Evolutionary conservation across 495 filamentous ascomycete genomes (phyloP).

Genomic region (Amorphotheca resinae): DNA sequence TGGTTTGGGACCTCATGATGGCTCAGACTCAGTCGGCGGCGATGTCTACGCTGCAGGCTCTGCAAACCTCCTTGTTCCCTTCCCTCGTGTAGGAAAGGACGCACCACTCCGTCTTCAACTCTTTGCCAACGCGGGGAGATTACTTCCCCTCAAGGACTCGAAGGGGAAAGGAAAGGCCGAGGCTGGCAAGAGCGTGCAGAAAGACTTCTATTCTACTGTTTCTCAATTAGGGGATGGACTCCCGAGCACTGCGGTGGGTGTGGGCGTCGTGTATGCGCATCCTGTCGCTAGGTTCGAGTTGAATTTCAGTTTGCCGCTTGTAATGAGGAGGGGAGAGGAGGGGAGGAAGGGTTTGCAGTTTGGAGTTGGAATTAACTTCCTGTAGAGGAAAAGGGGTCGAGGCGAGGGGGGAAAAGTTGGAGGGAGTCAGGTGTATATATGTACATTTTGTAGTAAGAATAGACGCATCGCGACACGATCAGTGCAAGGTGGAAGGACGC

Average conservation of each 20-base stretch:
- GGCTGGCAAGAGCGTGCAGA: conserved; percentile 21
- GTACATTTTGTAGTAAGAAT: too few relatives aligned
- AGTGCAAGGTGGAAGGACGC: too few relatives aligned
- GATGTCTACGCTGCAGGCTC: conserved; percentile 84
- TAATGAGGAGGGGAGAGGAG: conserved; percentile 68
- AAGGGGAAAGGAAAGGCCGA: neutral
- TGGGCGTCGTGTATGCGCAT: conserved; percentile 89
- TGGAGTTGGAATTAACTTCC: conserved; percentile 86
- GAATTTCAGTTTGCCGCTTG: conserved; percentile 83
- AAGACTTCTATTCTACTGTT: conserved; percentile 37
- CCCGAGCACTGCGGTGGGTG: conserved; percentile 75
- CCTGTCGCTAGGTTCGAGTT: conserved; percentile 86
- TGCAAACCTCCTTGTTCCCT: conserved; percentile 68
- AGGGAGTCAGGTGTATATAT: too few relatives aligned
- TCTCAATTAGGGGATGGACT: conserved; percentile 57
- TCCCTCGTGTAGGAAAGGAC: conserved; percentile 65
- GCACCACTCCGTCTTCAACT: conserved; percentile 79
- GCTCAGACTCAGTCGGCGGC: conserved; percentile 72
- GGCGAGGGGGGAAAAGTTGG: too few relatives aligned
- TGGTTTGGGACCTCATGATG: conserved; percentile 80
- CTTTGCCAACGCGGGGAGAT: conserved; percentile 80
- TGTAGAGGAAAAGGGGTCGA: too few relatives aligned
- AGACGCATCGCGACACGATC: too few relatives aligned
- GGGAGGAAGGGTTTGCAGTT: conserved; percentile 83
- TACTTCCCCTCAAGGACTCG: conserved; percentile 52